phyloP scores from a whole-genome alignment of 495 filamentous ascomycete species.

The Aspergillus conjunctus region DNA sequence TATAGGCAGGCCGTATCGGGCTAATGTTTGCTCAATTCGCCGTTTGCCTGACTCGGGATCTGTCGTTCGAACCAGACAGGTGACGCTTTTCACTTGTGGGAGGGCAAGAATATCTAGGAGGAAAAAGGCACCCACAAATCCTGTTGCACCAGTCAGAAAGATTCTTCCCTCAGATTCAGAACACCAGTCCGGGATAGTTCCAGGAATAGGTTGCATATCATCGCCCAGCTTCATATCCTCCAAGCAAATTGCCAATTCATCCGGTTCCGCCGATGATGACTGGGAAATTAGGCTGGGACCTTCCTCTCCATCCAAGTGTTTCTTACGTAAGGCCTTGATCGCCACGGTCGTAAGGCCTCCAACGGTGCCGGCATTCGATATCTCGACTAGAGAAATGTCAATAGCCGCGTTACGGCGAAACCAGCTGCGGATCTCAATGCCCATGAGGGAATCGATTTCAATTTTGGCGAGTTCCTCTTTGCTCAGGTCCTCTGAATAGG shows the following conservation, averaged over 20 bases:
- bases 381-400: conserved; percentile 36
- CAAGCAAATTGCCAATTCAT: background rate
- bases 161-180: conserved; percentile 13
- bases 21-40: background rate
- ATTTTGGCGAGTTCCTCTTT: conserved; percentile 36
- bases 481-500: conserved; percentile 28
- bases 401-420: conserved; percentile 30
- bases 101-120: conserved; percentile 11
- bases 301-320: conserved; percentile 3
- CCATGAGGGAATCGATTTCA: conserved; percentile 46
- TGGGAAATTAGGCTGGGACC: too few species aligned
- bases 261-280: background rate
- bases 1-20: background rate
- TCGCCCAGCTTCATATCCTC: background rate
- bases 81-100: conserved; percentile 14
- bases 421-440: conserved; percentile 49
- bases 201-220: background rate
- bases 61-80: conserved; percentile 17
- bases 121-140: conserved; percentile 18
- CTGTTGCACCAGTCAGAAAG: conserved; percentile 22
- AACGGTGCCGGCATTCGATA: conserved; percentile 27
- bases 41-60: background rate
- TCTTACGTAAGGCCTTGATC: conserved; percentile 19
- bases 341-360: conserved; percentile 22
- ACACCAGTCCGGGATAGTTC: conserved; percentile 8